Percentiles rank a stretch among this genome's conserved stretches.
phyloP scores from a whole-genome alignment of 1,284 basidiomycete species.

The Mycena sp. region DNA sequence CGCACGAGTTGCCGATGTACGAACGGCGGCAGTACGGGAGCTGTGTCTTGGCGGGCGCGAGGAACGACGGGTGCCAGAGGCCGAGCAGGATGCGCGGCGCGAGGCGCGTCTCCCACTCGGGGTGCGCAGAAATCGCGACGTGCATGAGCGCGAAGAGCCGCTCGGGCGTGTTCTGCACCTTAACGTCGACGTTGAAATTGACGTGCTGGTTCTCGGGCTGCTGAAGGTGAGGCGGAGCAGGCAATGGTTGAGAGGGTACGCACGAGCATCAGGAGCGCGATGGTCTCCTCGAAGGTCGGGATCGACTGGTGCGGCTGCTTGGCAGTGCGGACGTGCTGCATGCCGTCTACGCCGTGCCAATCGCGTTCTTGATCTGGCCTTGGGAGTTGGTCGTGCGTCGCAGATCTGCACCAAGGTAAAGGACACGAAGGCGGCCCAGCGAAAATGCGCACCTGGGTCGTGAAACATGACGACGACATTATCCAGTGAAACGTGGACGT shows the following conservation, averaged over 20 bases:
- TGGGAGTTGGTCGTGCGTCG: conserved; percentile 74
- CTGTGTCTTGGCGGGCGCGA: conserved; percentile 77
- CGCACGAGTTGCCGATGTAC: conserved; percentile 82
- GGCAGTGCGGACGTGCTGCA: conserved; percentile 85
- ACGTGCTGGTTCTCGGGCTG: conserved; percentile 88
- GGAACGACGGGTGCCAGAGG: conserved; percentile 93
- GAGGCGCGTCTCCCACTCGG: conserved; percentile 81
- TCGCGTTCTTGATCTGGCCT: conserved; percentile 74
- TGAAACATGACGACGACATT: conserved; percentile 95
- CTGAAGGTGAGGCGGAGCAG: conserved; percentile 2
- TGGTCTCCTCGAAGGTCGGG: conserved; percentile 87
- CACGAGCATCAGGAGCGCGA: conserved; percentile 84
- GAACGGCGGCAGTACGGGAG: conserved; percentile 88
- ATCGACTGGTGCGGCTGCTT: conserved; percentile 88
- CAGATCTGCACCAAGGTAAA: too few relatives aligned
- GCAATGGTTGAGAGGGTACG: conserved; percentile 34
- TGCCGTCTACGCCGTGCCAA: conserved; percentile 81
- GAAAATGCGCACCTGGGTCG: conserved; percentile 69
- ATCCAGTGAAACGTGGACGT: conserved; percentile 96
- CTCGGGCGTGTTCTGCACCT: conserved; percentile 91
- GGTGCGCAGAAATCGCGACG: conserved; percentile 74
- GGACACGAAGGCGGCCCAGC: too few relatives aligned
- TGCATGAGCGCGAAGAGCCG: conserved; percentile 90
- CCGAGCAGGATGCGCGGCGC: conserved; percentile 93
- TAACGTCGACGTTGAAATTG: conserved; percentile 94